Evolutionary conservation across 148 eudicot species (phyloP).

Genomic region (Arbutus unedo): DNA sequence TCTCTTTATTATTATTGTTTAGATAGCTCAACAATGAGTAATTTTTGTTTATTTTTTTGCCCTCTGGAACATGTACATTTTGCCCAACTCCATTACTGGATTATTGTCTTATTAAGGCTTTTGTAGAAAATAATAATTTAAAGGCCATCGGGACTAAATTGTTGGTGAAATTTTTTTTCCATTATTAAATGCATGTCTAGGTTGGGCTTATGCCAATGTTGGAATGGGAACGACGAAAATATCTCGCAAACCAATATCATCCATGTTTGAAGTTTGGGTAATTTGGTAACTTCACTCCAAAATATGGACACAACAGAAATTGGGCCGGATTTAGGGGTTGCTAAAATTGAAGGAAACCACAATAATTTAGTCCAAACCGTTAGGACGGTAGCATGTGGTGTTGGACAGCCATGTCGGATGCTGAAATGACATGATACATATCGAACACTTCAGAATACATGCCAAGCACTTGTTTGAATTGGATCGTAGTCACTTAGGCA

Average conservation of each 20-base stretch:
- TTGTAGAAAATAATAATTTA: no score
- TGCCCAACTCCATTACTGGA: no score
- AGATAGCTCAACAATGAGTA: background rate
- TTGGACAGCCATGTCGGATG: background rate
- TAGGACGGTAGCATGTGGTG: background rate
- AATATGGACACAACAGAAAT: no score
- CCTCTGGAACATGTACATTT: background rate
- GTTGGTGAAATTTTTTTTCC: no score
- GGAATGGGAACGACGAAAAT: no score
- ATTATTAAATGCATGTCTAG: no score
- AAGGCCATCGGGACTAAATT: no score
- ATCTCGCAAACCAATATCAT: no score
- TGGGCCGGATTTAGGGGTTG: background rate
- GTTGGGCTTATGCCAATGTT: no score
- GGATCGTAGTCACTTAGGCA: background rate
- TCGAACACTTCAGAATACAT: background rate
- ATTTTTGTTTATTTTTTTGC: background rate
- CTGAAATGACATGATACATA: background rate
- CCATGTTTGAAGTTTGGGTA: no score
- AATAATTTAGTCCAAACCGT: background rate
- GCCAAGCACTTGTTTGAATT: background rate
- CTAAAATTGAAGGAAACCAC: background rate
- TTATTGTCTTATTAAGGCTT: no score
- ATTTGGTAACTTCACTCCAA: no score
- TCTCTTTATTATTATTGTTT: background rate